Conservation (phyloP, 805 yeast species). For the Cyberlindnera veronae region DNA sequence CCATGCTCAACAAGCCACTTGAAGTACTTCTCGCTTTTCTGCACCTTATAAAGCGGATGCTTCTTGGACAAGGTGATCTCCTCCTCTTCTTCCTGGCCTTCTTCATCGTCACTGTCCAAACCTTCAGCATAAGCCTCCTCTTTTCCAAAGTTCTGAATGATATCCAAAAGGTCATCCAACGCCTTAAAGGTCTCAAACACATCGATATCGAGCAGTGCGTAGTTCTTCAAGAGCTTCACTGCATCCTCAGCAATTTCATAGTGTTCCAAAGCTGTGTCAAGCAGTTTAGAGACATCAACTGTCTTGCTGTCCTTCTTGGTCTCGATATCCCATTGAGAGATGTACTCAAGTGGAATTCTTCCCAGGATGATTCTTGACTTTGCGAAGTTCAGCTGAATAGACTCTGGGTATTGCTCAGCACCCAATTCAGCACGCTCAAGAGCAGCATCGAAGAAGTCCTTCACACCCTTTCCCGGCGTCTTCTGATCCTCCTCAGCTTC, state of each 20-base stretch:
- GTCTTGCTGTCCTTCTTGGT: conserved; percentile 33
- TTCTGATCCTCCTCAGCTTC: conserved; percentile 33
- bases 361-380: conserved; percentile 52
- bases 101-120: conserved; percentile 54
- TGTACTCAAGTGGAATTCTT: conserved; percentile 55
- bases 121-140: conserved; percentile 50
- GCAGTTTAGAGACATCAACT: conserved; percentile 31
- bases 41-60: conserved; percentile 55
- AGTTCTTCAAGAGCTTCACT: conserved; percentile 23
- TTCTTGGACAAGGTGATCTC: conserved; percentile 36
- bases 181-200: conserved; percentile 51
- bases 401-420: conserved; percentile 43
- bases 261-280: conserved; percentile 44
- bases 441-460: conserved; percentile 65
- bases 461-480: conserved; percentile 38
- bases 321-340: conserved; percentile 46
- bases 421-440: conserved; percentile 67
- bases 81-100: conserved; percentile 38
- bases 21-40: conserved; percentile 41
- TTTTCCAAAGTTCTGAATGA: conserved; percentile 62
- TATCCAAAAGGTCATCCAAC: conserved; percentile 65
- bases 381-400: conserved; percentile 47
- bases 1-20: conserved; percentile 42
- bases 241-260: conserved; percentile 43
- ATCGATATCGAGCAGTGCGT: conserved; percentile 36